These are phyloP conservation scores for Boletus smithii DNA, from an alignment of 1,284 basidiomycete species.

Conservation along the genomic window DNA sequence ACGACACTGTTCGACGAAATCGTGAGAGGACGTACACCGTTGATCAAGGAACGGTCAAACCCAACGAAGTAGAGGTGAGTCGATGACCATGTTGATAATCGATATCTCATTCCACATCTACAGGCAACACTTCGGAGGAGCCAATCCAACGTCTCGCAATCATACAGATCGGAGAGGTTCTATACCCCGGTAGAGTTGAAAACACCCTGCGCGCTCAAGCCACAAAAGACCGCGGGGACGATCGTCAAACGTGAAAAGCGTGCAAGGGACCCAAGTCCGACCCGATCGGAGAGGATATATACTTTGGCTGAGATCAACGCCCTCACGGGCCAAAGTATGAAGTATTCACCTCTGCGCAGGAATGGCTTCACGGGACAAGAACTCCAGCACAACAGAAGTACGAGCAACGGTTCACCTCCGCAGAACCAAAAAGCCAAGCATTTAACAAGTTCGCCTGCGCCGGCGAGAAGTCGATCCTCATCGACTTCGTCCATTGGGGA, in stretches of 20 bases:
- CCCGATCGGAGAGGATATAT: constrained; percentile 35
- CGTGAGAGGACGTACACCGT: constrained; percentile 10
- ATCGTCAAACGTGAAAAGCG: constrained; percentile 22
- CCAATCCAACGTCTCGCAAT: constrained; percentile 22
- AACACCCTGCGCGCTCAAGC: constrained; percentile 13
- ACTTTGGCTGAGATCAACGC: constrained; percentile 35
- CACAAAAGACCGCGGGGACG: constrained; percentile 15
- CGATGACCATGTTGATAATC: not conserved
- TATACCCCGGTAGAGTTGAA: constrained; percentile 25
- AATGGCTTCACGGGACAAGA: constrained; percentile 13
- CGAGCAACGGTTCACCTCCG: constrained; percentile 24
- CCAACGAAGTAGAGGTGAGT: constrained; percentile 26
- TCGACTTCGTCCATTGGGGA: constrained; percentile 44
- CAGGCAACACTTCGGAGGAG: constrained; percentile 19
- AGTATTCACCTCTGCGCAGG: constrained; percentile 20
- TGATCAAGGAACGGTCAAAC: constrained; percentile 15
- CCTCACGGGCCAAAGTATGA: constrained; percentile 28
- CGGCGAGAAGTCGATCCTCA: constrained; percentile 23
- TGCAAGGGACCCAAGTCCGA: constrained; percentile 24
- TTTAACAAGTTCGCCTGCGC: constrained; percentile 12
- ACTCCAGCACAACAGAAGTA: constrained; percentile 10
- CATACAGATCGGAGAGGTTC: constrained; percentile 25
- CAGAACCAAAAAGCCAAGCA: constrained; percentile 17
- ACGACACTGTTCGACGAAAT: constrained; percentile 12
- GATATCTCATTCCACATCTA: constrained; percentile 1